A percentile compares a stretch with the other conserved stretches of the same genome.
Conservation (phyloP, 768 basidiomycete species). For the Calocera viscosa region DNA sequence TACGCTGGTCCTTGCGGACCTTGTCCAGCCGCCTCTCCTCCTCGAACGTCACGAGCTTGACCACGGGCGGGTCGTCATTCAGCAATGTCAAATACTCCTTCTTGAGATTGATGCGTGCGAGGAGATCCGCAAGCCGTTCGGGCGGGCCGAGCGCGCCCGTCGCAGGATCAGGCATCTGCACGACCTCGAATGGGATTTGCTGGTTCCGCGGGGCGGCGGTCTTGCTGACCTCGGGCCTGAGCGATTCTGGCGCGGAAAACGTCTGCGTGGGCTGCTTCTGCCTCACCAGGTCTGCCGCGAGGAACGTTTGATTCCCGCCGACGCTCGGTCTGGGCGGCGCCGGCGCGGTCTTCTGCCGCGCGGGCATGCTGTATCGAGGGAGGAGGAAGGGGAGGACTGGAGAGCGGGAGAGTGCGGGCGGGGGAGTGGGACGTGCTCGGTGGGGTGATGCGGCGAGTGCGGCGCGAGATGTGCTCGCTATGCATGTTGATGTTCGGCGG, state of each 20-base stretch:
- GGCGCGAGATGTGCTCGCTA: no score
- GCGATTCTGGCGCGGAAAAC: background rate
- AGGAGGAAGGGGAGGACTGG: no score
- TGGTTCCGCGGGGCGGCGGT: constrained; percentile 14
- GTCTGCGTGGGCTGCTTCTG: no score
- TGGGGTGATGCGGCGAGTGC: no score
- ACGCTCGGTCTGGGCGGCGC: no score
- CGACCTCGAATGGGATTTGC: constrained; percentile 33
- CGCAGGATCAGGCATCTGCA: constrained; percentile 39
- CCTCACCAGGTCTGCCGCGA: no score
- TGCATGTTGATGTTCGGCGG: no score
- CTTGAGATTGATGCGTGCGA: constrained; percentile 34
- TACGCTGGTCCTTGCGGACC: constrained; percentile 29
- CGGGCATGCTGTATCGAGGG: no score
- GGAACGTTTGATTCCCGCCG: no score
- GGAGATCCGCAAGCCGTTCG: constrained; percentile 32
- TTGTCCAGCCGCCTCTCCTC: constrained; percentile 32
- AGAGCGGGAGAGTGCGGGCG: no score
- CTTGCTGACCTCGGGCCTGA: background rate
- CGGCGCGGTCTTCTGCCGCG: no score
- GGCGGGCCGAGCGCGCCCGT: constrained; percentile 32
- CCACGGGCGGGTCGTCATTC: constrained; percentile 41
- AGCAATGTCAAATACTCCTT: constrained; percentile 46
- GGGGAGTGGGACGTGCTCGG: no score
- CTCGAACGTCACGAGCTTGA: constrained; percentile 43